A percentile compares a stretch with the other conserved stretches of the same genome.
Evolutionary conservation across 2,329 filamentous ascomycete species (phyloP).

Genomic region (Lojkania enalia): DNA sequence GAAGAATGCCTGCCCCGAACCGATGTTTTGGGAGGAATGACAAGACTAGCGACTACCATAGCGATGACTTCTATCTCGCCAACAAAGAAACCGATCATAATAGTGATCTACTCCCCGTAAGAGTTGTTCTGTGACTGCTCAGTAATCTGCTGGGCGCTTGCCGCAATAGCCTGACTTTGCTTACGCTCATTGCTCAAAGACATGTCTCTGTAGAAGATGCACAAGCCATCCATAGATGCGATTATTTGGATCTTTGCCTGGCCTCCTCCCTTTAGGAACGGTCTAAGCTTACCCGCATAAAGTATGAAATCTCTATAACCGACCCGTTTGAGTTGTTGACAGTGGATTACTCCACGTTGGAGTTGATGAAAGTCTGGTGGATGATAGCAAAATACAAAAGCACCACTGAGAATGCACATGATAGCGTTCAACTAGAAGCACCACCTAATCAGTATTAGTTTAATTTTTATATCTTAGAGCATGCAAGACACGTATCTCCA

Average conservation of each 20-base stretch:
- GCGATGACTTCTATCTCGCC: not conserved
- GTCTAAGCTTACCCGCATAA: not conserved
- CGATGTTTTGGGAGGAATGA: constrained; percentile 1
- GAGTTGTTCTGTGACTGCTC: not conserved
- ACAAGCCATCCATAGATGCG: not conserved
- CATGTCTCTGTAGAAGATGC: not conserved
- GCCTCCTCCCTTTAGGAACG: not conserved
- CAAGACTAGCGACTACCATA: not conserved
- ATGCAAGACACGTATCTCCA: constrained; percentile 2
- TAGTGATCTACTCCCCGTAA: not conserved
- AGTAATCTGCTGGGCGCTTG: not conserved
- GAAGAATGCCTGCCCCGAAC: not conserved
- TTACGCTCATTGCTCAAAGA: not conserved
- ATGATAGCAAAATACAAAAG: constrained; percentile 48
- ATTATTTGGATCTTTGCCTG: not conserved
- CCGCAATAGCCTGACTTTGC: not conserved
- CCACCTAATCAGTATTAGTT: too few relatives aligned
- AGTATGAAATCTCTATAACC: constrained; percentile 4
- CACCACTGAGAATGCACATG: not conserved
- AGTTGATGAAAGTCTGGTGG: constrained; percentile 46
- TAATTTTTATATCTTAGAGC: not conserved
- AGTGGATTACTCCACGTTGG: constrained; percentile 18
- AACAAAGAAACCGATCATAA: not conserved
- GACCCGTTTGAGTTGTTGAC: not conserved
- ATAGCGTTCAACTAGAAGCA: too few relatives aligned